Base-by-base conservation (phyloP, 2,329 filamentous ascomycete species). In the Colletotrichum chrysophilum region DNA sequence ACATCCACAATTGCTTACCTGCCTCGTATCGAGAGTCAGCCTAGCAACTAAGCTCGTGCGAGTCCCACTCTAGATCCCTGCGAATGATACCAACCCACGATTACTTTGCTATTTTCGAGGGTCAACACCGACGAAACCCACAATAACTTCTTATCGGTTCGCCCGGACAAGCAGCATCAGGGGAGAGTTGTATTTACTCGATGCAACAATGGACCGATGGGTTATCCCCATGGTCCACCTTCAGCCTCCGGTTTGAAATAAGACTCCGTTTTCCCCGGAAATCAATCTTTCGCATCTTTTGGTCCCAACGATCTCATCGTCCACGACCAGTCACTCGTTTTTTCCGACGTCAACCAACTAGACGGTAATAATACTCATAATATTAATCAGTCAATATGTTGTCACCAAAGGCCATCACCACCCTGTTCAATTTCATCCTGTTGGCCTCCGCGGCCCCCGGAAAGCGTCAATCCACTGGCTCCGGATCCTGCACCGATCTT, bases 401-500 rank as follows among this genome's bases (percentile, higher is more conserved):
- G 58, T 76, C 74, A 9, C 48, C 32, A 12, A 76, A 65, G 36
- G 38, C 68, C 60, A 36, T 61, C 64, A 30, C 70, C 24, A 60
- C 36, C 48, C 64, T 76, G 48, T 74, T 76, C 70, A 76, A 74
- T 65, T 30, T 76, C 8, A 13, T 73, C n/a, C 70, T 76, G 43
- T 14, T 69, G 70, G 74, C 74, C 56, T 69, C 74, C 24, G 74
- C 74, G 24, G 74, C 74, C 70, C 74, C 74, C 21, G 70, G 74
- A 24, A 76, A 76, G 48, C 74, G 74, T 48, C 74, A 76, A 26
- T 68, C 70, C 3, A 65, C 74, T 12, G 74, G 74, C 21, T 28
- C 65, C 12, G 74, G 74, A 58, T 76, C 74, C 4, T 83, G 81
- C 78, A 78, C 79, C 24, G 78, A 80, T n/a, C 77, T 83, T 4